phyloP scores from a whole-genome alignment of 371 early-diverging fungal species.

The Funneliformis caledonium region DNA sequence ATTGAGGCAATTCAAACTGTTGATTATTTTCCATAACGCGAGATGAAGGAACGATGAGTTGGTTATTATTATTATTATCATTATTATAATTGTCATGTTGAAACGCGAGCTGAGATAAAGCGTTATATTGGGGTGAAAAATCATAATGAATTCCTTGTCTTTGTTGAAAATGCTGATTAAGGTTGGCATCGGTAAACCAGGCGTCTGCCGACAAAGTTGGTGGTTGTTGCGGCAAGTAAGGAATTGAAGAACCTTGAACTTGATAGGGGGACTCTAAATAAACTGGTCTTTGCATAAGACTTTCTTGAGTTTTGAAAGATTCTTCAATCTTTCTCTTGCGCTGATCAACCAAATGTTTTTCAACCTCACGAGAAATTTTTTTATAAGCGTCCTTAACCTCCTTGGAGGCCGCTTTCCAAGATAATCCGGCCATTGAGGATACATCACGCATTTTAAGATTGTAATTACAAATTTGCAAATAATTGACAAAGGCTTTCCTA shows the following conservation, averaged over 20 bases:
- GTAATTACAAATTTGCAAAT: not conserved
- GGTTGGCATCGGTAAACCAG: not conserved
- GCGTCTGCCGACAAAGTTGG: not conserved
- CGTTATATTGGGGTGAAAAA: not conserved
- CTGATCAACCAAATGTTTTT: not conserved
- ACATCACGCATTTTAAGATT: not conserved
- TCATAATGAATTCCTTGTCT: not conserved
- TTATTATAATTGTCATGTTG: too few relatives aligned
- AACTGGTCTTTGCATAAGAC: not conserved
- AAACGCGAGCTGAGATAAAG: not conserved
- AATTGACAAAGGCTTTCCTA: conserved; percentile 17
- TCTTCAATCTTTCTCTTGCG: not conserved
- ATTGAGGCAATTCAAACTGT: not conserved
- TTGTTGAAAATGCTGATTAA: not conserved
- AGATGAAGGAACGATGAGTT: not conserved
- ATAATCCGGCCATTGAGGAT: not conserved
- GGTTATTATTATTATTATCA: not conserved
- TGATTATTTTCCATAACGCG: not conserved
- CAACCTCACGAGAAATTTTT: not conserved
- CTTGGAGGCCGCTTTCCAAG: not conserved
- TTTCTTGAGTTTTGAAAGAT: not conserved
- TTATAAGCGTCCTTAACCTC: conserved; percentile 10
- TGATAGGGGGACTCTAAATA: not conserved
- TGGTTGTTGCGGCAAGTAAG: not conserved
- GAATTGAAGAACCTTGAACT: not conserved